These are phyloP conservation scores for Picocystis salinarum DNA, from an alignment of 139 green algal species.

Conservation along the genomic window DNA sequence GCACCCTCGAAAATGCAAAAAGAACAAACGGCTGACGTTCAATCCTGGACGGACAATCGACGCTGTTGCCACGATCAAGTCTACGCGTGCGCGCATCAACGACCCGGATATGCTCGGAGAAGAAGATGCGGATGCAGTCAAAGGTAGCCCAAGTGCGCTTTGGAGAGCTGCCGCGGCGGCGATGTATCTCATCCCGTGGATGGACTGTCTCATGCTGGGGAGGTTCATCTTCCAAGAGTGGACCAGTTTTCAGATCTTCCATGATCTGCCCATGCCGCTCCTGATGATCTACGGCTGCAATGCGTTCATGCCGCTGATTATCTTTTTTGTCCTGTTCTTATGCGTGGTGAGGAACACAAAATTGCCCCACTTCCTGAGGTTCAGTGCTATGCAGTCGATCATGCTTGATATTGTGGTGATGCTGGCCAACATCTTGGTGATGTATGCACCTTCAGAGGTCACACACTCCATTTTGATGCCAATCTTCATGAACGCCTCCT, in stretches of 20 bases:
- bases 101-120: no score
- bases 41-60: no score
- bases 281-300: slow-evolving; percentile 32
- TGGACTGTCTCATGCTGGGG: slow-evolving; percentile 26
- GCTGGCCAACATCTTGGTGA: slow-evolving; percentile 38
- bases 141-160: slow-evolving; percentile 20
- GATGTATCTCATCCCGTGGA: slow-evolving; percentile 46
- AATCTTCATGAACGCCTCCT: slow-evolving; percentile 33
- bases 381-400: slow-evolving; percentile 55
- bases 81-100: no score
- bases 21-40: no score
- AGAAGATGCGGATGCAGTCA: slow-evolving; percentile 9
- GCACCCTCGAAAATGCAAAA: no score
- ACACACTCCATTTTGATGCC: slow-evolving; percentile 26
- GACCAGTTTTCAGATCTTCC: slow-evolving; percentile 1
- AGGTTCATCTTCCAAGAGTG: slow-evolving; percentile 23
- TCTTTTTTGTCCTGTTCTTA: slow-evolving; percentile 59
- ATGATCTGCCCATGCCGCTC: slow-evolving; percentile 9
- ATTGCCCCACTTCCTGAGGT: slow-evolving; percentile 57
- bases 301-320: slow-evolving; percentile 44
- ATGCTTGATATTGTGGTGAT: slow-evolving; percentile 47
- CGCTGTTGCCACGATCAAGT: no score
- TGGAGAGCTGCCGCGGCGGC: slow-evolving; percentile 30
- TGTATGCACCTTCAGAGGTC: slow-evolving; percentile 41
- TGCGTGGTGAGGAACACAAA: slow-evolving; percentile 49